phyloP scores from a whole-genome alignment of 257 asterid genomes.

The Cruciata laevipes region DNA sequence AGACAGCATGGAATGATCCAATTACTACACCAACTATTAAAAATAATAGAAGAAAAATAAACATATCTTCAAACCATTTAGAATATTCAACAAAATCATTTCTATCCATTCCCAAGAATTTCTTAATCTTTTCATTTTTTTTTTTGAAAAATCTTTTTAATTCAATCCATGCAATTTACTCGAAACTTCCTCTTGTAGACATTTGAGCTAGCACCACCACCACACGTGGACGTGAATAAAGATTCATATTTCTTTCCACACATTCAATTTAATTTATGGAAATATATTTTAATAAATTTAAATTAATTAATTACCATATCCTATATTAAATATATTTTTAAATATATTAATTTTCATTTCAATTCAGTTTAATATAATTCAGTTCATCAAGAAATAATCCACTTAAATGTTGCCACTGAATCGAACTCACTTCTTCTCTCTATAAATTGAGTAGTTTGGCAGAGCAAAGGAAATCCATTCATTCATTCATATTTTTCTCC shows the following conservation, averaged over 20 bases:
- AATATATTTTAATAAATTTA: too few relatives aligned
- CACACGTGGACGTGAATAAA: too few relatives aligned
- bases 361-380: too few relatives aligned
- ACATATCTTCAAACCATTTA: background rate
- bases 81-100: background rate
- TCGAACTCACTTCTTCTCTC: background rate
- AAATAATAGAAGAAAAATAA: background rate
- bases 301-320: too few relatives aligned
- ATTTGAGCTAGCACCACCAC: background rate
- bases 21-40: background rate
- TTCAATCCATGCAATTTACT: slow-evolving; percentile 1
- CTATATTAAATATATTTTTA: too few relatives aligned
- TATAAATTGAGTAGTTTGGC: slow-evolving; percentile 9
- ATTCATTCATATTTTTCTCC: background rate
- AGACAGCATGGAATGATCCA: slow-evolving; percentile 4
- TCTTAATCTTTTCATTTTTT: background rate
- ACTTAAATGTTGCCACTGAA: background rate
- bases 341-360: too few relatives aligned
- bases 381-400: too few relatives aligned
- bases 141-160: background rate
- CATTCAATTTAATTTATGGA: too few relatives aligned
- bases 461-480: slow-evolving; percentile 9
- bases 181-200: slow-evolving; percentile 20
- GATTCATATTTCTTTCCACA: too few relatives aligned
- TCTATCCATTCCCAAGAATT: background rate